Evolutionary conservation across 2,329 filamentous ascomycete species (phyloP).

Genomic region (Zasmidium angulare): DNA sequence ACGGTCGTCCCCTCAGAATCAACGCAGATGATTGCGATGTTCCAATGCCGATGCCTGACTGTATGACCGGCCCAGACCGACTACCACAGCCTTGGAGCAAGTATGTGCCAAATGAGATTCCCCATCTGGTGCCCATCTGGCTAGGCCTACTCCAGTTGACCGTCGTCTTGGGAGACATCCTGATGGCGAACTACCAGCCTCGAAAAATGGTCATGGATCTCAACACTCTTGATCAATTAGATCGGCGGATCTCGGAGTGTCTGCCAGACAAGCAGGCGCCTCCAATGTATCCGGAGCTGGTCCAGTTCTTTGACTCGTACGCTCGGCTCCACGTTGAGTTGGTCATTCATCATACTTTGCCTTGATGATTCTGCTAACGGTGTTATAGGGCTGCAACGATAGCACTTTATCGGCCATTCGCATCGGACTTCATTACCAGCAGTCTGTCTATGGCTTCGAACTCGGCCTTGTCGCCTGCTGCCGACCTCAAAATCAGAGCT

Average conservation of each 20-base stretch:
- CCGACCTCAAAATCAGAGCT: conserved; percentile 6
- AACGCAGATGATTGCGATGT: conserved; percentile 16
- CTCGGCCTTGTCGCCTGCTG: background rate
- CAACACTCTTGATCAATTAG: conserved; percentile 6
- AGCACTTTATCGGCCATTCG: conserved; percentile 12
- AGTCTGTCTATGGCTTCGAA: conserved; percentile 3
- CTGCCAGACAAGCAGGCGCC: conserved; percentile 7
- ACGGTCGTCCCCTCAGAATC: conserved; percentile 14
- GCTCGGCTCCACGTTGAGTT: conserved; percentile 7
- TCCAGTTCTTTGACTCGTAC: conserved; percentile 9
- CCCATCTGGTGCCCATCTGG: conserved; percentile 13
- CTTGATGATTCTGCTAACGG: background rate
- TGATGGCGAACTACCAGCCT: conserved; percentile 9
- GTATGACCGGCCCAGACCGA: conserved; percentile 10
- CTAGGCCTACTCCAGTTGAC: conserved; percentile 13
- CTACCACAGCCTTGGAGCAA: conserved; percentile 5
- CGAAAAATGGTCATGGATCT: conserved; percentile 5
- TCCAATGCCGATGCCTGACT: conserved; percentile 11
- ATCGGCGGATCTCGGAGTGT: conserved; percentile 7
- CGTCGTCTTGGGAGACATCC: conserved; percentile 8
- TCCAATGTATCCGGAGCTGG: conserved; percentile 3
- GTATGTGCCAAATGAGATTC: conserved; percentile 9
- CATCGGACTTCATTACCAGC: conserved; percentile 6
- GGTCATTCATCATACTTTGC: background rate
- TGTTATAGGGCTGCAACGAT: background rate